These are phyloP conservation scores for Truncatella angustata DNA, from an alignment of 2,329 filamentous ascomycete species.

Conservation along the genomic window DNA sequence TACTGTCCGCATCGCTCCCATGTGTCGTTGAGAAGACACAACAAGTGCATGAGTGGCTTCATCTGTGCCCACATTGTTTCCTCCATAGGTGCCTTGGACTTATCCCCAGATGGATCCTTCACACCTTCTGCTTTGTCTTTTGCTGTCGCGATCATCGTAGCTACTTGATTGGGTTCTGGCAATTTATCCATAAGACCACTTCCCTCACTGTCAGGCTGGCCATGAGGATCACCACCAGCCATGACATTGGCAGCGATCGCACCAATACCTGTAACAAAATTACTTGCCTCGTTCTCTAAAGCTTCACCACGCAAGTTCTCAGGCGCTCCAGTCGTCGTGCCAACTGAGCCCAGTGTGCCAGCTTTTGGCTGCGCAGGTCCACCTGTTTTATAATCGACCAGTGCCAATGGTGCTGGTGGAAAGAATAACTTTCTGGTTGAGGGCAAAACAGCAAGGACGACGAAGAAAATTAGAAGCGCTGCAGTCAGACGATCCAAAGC, in stretches of 20 bases:
- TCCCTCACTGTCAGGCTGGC: neutral
- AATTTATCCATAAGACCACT: neutral
- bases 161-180: conserved; percentile 2
- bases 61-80: conserved; percentile 12
- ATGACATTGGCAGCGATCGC: conserved; percentile 42
- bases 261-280: conserved; percentile 59
- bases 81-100: conserved; percentile 12
- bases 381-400: conserved; percentile 56
- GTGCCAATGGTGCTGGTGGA: conserved; percentile 58
- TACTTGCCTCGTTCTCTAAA: conserved; percentile 30
- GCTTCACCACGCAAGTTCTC: conserved; percentile 58
- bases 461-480: conserved; percentile 44
- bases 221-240: conserved; percentile 20
- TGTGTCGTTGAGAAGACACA: conserved; percentile 20
- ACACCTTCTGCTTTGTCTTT: conserved; percentile 13
- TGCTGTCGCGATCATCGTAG: conserved; percentile 10
- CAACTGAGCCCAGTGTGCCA: conserved; percentile 57
- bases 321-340: conserved; percentile 61
- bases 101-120: conserved; percentile 13
- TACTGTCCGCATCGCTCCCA: conserved; percentile 25
- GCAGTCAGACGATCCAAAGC: neutral
- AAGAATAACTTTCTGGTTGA: conserved; percentile 42
- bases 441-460: conserved; percentile 45
- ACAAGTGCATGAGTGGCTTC: conserved; percentile 13
- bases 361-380: conserved; percentile 60